A percentile compares a stretch with the other conserved stretches of the same genome.
Conservation (phyloP, 768 basidiomycete species). For the Mycena olivaceomarginata region DNA sequence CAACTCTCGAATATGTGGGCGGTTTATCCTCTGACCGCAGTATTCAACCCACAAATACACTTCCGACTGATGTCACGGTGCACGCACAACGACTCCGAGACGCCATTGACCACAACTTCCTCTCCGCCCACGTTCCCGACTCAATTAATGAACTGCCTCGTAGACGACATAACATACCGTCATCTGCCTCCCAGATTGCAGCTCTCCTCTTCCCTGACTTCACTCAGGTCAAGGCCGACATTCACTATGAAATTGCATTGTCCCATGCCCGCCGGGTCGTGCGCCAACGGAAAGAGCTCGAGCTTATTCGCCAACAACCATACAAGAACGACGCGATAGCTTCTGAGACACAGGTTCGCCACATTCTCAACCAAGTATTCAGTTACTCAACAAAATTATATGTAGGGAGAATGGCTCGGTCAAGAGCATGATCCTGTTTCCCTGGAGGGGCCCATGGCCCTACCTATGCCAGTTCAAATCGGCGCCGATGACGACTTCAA, state of each 20-base stretch:
- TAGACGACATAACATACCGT: background rate
- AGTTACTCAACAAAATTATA: background rate
- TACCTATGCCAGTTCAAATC: conserved; percentile 44
- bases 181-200: conserved; percentile 5
- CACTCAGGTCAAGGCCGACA: conserved; percentile 31
- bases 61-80: too few species aligned
- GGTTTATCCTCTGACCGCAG: too few species aligned
- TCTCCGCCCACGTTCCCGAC: conserved; percentile 28
- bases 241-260: conserved; percentile 36
- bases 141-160: conserved; percentile 30
- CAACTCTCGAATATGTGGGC: background rate
- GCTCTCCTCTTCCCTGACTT: conserved; percentile 34
- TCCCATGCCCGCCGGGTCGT: conserved; percentile 27
- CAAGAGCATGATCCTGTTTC: conserved; percentile 42
- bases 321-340: conserved; percentile 9
- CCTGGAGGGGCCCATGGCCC: conserved; percentile 32
- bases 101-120: conserved; percentile 26
- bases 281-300: conserved; percentile 36
- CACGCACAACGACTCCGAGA: conserved; percentile 21
- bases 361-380: background rate
- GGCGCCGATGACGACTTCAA: conserved; percentile 35
- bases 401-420: conserved; percentile 31
- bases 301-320: background rate
- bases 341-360: conserved; percentile 33
- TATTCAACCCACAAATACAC: too few species aligned